These are phyloP conservation scores for Saccharum officinarum DNA, from an alignment of 176 grass and related monocot genomes.

Conservation along the genomic window DNA sequence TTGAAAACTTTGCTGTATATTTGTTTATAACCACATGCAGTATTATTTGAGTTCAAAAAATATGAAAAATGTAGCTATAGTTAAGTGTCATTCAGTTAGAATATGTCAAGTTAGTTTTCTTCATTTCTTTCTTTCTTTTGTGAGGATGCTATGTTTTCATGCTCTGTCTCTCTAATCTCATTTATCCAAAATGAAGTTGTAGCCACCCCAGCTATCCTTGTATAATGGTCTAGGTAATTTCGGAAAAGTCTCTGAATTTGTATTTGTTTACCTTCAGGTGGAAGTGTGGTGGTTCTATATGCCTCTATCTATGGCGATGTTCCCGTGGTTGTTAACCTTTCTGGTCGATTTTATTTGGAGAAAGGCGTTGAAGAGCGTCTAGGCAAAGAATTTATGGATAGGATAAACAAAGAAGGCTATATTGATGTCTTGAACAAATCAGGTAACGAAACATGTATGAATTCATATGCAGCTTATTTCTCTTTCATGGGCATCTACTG, in stretches of 20 bases:
- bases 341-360: constrained; percentile 77
- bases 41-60: background rate
- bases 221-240: constrained; percentile 3
- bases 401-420: constrained; percentile 74
- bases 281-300: constrained; percentile 88
- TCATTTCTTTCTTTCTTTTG: background rate
- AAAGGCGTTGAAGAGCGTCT: constrained; percentile 76
- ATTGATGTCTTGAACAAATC: constrained; percentile 63
- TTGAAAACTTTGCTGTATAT: background rate
- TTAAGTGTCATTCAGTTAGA: background rate
- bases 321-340: constrained; percentile 68
- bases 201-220: background rate
- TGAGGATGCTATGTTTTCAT: background rate
- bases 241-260: background rate
- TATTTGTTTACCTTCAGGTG: constrained; percentile 49
- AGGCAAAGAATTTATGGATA: constrained; percentile 66
- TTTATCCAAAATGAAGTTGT: constrained; percentile 16
- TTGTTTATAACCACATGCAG: background rate
- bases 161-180: background rate
- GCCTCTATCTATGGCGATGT: constrained; percentile 77
- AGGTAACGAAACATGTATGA: constrained; percentile 35
- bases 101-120: background rate
- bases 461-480: background rate
- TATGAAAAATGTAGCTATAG: background rate
- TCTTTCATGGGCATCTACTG: background rate